These are phyloP conservation scores for Marasmius oreades DNA, from an alignment of 1,284 basidiomycete genomes.

Conservation along the genomic window DNA sequence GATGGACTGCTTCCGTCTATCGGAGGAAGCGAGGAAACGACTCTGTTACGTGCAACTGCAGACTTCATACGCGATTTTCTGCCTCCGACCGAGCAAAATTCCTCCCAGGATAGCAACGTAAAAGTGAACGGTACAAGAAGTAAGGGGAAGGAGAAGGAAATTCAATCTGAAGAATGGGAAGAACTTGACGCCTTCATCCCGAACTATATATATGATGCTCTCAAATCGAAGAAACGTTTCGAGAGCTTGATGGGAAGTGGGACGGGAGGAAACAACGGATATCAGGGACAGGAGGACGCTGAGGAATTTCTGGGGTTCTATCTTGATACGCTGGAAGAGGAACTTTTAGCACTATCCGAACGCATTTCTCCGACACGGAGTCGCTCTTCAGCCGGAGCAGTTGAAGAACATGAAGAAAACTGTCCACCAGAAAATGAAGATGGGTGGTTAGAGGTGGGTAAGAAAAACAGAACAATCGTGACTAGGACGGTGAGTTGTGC, in stretches of 20 bases:
- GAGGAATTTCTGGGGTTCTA: conserved; percentile 99
- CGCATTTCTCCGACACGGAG: conserved; percentile 21
- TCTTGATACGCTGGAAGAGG: conserved; percentile 93
- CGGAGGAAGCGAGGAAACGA: conserved; percentile 48
- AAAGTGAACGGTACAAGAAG: conserved; percentile 29
- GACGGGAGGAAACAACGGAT: conserved; percentile 33
- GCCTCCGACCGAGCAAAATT: conserved; percentile 16
- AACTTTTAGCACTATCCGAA: conserved; percentile 55
- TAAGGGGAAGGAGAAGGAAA: conserved; percentile 35
- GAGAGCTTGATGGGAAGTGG: conserved; percentile 85
- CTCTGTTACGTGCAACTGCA: conserved; percentile 82
- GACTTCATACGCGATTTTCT: conserved; percentile 82
- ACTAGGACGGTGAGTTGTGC: conserved; percentile 67
- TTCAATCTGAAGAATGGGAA: conserved; percentile 27
- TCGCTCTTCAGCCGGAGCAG: conserved; percentile 16
- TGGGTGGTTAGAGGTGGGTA: conserved; percentile 93
- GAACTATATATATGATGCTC: conserved; percentile 90
- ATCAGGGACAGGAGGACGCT: conserved; percentile 75
- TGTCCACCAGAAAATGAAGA: conserved; percentile 44
- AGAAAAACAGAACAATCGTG: conserved; percentile 81
- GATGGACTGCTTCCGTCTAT: conserved; percentile 32
- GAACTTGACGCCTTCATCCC: conserved; percentile 75
- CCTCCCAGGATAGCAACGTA: conserved; percentile 20
- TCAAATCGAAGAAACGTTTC: conserved; percentile 93
- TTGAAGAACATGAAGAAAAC: conserved; percentile 45